Conservation (phyloP, 2,329 filamentous ascomycete genomes). For the Trichoderma cornu-damae region DNA sequence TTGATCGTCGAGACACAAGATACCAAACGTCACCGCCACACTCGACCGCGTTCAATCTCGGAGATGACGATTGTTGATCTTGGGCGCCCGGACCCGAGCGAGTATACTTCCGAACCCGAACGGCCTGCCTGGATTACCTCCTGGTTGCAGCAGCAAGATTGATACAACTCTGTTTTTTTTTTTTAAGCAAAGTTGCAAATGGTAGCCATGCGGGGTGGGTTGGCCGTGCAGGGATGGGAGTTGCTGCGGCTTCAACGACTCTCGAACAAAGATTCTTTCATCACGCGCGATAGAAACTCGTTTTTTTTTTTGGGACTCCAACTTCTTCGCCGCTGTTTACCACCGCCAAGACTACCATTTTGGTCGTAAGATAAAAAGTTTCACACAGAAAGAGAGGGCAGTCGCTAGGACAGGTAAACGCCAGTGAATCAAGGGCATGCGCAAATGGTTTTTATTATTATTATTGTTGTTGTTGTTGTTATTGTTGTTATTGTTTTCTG, state of each 20-base stretch:
- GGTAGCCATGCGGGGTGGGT: background rate
- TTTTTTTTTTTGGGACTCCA: too few relatives aligned
- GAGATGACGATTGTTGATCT: slow-evolving; percentile 11
- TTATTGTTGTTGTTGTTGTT: too few relatives aligned
- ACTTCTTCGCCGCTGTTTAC: background rate
- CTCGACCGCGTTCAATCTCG: slow-evolving; percentile 17
- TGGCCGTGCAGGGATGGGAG: background rate
- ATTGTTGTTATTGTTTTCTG: too few relatives aligned
- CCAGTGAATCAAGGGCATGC: background rate
- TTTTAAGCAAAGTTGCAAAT: background rate
- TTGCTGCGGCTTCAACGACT: background rate
- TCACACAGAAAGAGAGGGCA: background rate
- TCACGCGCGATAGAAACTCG: background rate
- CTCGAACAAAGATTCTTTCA: background rate
- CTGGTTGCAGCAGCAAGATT: background rate
- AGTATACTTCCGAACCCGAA: background rate
- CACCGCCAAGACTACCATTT: background rate
- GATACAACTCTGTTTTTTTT: background rate
- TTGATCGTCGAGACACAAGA: slow-evolving; percentile 30
- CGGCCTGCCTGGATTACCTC: background rate
- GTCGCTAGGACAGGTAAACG: background rate
- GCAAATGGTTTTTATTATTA: too few relatives aligned
- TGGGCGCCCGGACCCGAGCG: background rate
- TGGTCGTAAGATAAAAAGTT: background rate
- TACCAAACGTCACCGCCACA: slow-evolving; percentile 23